These are phyloP conservation scores for Penicillium sp. DNA, from an alignment of 2,329 filamentous ascomycete genomes.

Conservation along the genomic window DNA sequence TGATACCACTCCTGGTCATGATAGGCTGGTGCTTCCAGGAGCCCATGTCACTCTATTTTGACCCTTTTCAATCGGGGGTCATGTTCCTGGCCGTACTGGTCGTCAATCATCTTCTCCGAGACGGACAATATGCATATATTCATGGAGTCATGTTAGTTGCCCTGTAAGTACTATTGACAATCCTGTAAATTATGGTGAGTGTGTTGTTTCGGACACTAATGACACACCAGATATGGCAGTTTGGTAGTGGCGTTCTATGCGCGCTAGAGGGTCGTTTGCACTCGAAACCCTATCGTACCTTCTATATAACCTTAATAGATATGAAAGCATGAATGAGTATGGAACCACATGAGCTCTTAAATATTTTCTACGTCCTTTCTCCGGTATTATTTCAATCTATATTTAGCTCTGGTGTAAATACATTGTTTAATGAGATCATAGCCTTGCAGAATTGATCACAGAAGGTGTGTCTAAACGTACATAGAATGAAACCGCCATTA, in stretches of 20 bases:
- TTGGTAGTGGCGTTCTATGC: not conserved
- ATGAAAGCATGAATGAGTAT: no score
- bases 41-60: slow-evolving; percentile 73
- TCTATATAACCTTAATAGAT: no score
- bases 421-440: no score
- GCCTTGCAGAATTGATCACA: no score
- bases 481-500: slow-evolving; percentile 21
- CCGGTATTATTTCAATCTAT: no score
- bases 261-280: not conserved
- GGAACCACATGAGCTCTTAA: no score
- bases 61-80: slow-evolving; percentile 72
- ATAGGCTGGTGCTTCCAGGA: slow-evolving; percentile 71
- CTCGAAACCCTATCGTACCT: no score
- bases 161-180: slow-evolving; percentile 36
- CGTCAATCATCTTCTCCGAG: slow-evolving; percentile 69
- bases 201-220: not conserved
- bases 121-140: slow-evolving; percentile 76
- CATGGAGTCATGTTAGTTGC: slow-evolving; percentile 70
- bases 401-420: no score
- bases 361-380: no score
- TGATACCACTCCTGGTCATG: slow-evolving; percentile 73
- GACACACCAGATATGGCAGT: not conserved
- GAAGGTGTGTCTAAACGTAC: slow-evolving; percentile 10
- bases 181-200: not conserved
- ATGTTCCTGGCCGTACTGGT: slow-evolving; percentile 72